Conservation (phyloP, 768 basidiomycete genomes). For the Phylloporus sp. region DNA sequence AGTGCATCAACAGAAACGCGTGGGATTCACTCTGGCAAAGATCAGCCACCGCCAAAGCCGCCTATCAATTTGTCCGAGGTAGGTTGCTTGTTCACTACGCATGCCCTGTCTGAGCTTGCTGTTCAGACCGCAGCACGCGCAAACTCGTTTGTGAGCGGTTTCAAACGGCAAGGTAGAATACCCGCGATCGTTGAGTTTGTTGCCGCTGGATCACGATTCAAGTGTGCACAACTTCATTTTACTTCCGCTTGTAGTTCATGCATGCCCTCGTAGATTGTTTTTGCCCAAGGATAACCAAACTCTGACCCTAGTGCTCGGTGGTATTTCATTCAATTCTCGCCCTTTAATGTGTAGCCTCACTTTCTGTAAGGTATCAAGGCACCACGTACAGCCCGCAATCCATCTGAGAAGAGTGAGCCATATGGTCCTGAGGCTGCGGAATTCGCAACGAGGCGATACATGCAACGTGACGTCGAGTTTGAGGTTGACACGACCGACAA, state of each 20-base stretch:
- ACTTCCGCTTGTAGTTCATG: neutral
- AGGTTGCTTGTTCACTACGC: slow-evolving; percentile 9
- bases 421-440: slow-evolving; percentile 81
- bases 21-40: slow-evolving; percentile 93
- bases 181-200: slow-evolving; percentile 91
- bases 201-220: slow-evolving; percentile 92
- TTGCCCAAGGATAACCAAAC: slow-evolving; percentile 91
- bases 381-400: slow-evolving; percentile 77
- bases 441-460: slow-evolving; percentile 72
- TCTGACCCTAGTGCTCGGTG: slow-evolving; percentile 87
- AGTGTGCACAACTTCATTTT: slow-evolving; percentile 43
- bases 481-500: slow-evolving; percentile 90
- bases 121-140: slow-evolving; percentile 68
- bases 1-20: slow-evolving; percentile 76
- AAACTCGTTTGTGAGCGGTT: slow-evolving; percentile 81
- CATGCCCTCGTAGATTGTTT: slow-evolving; percentile 52
- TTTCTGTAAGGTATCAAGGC: slow-evolving; percentile 73
- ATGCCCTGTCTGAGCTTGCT: neutral
- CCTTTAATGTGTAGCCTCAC: slow-evolving; percentile 5
- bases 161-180: slow-evolving; percentile 85
- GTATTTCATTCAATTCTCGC: slow-evolving; percentile 32
- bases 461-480: slow-evolving; percentile 96
- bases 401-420: slow-evolving; percentile 84
- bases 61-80: slow-evolving; percentile 94
- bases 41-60: slow-evolving; percentile 69